Percentiles rank a stretch among this genome's conserved stretches.
Conservation (phyloP, 768 basidiomycete species). For the Mycena chlorophos region DNA sequence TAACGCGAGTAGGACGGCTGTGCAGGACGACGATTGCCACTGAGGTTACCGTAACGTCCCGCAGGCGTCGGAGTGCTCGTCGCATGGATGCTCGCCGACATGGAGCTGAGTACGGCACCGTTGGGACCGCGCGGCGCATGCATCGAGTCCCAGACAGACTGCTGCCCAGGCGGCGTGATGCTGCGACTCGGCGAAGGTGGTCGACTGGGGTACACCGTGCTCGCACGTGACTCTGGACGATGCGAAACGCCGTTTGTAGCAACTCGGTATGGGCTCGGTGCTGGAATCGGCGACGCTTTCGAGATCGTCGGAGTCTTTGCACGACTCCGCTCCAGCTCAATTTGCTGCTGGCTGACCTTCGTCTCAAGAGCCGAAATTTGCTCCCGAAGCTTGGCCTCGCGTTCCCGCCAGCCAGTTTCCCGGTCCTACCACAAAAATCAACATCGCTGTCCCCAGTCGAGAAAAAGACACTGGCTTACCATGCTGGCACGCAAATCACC, state of each 20-base stretch:
- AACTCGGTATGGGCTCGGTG: conserved; percentile 40
- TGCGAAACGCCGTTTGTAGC: conserved; percentile 44
- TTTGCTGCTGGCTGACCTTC: conserved; percentile 56
- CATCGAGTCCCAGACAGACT: conserved; percentile 76
- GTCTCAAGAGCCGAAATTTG: conserved; percentile 64
- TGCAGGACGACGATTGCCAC: conserved; percentile 16
- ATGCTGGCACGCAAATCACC: conserved; percentile 65
- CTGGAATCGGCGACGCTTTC: conserved; percentile 28
- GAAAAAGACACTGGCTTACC: conserved; percentile 40
- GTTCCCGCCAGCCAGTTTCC: conserved; percentile 50
- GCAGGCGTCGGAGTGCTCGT: conserved; percentile 25
- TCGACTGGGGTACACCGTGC: conserved; percentile 58
- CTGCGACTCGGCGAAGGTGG: conserved; percentile 39
- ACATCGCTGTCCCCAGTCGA: background rate
- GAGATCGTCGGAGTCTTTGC: conserved; percentile 35
- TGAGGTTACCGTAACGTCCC: conserved; percentile 38
- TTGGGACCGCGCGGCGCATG: conserved; percentile 42
- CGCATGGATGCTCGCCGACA: conserved; percentile 31
- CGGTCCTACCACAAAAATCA: background rate
- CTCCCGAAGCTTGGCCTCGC: conserved; percentile 66
- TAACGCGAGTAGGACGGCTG: conserved; percentile 14
- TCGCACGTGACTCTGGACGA: conserved; percentile 76
- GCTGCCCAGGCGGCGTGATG: conserved; percentile 47
- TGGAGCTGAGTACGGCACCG: conserved; percentile 29
- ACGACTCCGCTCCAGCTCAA: conserved; percentile 51